These are phyloP conservation scores for Berkeleyomyces basicola DNA, from an alignment of 2,329 filamentous ascomycete genomes.

Conservation along the genomic window DNA sequence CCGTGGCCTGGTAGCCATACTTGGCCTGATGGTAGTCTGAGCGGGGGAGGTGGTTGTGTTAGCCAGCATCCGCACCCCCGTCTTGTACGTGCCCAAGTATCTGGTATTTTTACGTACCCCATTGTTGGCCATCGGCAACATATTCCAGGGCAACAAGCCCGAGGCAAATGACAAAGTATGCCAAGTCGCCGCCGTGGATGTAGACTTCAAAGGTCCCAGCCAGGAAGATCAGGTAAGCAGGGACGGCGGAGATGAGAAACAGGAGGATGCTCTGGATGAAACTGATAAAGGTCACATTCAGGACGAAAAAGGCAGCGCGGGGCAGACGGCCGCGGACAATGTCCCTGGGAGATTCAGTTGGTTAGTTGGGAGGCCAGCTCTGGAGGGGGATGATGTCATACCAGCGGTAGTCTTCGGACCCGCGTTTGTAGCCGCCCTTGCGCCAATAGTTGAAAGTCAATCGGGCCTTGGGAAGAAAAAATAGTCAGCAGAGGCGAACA, in stretches of 20 bases:
- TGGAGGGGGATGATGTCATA: constrained; percentile 15
- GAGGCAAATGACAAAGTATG: constrained; percentile 30
- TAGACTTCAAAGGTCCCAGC: constrained; percentile 44
- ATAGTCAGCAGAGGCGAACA: constrained; percentile 4
- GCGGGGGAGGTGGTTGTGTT: constrained; percentile 12
- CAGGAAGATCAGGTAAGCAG: constrained; percentile 70
- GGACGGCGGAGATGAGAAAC: constrained; percentile 54
- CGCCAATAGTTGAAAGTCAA: constrained; percentile 96
- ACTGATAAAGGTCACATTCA: constrained; percentile 84
- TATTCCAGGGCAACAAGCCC: constrained; percentile 48
- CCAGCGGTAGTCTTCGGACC: constrained; percentile 93
- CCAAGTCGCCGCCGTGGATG: constrained; percentile 29
- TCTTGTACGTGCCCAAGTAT: no score
- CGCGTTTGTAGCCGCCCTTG: constrained; percentile 75
- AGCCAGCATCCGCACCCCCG: not conserved
- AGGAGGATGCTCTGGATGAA: constrained; percentile 70
- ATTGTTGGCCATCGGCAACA: constrained; percentile 85
- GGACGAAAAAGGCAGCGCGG: constrained; percentile 53
- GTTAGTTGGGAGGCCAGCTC: not conserved
- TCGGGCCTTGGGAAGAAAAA: constrained; percentile 37
- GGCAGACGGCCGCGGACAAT: constrained; percentile 53
- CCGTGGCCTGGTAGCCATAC: constrained; percentile 53
- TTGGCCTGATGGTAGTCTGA: constrained; percentile 70
- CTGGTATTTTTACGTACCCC: constrained; percentile 38
- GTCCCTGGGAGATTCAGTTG: constrained; percentile 32